Base-by-base conservation (phyloP, 352 stramenopile species). In the Phytophthora multivora region DNA sequence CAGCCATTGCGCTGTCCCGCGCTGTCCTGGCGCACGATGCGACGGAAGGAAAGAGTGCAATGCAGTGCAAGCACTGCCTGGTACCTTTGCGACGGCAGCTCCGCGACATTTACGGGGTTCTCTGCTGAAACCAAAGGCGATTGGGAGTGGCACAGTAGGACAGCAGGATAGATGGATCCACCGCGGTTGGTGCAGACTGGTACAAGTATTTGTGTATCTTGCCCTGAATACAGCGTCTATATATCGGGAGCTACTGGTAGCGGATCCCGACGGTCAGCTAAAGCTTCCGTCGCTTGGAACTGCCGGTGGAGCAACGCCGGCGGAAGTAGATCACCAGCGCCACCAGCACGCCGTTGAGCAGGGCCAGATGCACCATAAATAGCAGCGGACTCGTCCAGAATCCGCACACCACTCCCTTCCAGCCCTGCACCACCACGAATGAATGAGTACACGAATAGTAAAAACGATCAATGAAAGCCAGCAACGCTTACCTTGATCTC, bases 371-470 rank as follows among this genome's bases (percentile, higher is more conserved):
- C 54, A 85, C 46, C 28, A 71, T 69, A 69, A 90, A 92, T 42
- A 89, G 64, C 35, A 86, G 39, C 19, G 80, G 83, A 62, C 70
- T 83, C 4, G 76, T 90, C 83, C 83, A 92, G 60, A 86, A 92
- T 23, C 80, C 83, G 57, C 83, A 92, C 21, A 86, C 80, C 15
- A 92, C 59, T n/a, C 80, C 69, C 57, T 92, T 92, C 83, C 83
- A 92, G 19, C 83, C 83, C 83, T 92, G 57, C 18, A 10, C 19
- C 23, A 63, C 25, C 35, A 58, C n/a, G 23, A 43, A 21, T 40
- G 23, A 40, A 21, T 40, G 38, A 49, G 12, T 53, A 51, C 43
- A 1, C n/a, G 16, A 10, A 18, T 9, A 28, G 51, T 10, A 36
- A 30, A 60, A 26, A 2, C 48, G 15, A 48, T 57, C 36, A 16